Percentiles rank a stretch among this genome's conserved stretches.
These are phyloP conservation scores for Quercus tomentella DNA, from an alignment of 331 rosid species.

Conservation along the genomic window DNA sequence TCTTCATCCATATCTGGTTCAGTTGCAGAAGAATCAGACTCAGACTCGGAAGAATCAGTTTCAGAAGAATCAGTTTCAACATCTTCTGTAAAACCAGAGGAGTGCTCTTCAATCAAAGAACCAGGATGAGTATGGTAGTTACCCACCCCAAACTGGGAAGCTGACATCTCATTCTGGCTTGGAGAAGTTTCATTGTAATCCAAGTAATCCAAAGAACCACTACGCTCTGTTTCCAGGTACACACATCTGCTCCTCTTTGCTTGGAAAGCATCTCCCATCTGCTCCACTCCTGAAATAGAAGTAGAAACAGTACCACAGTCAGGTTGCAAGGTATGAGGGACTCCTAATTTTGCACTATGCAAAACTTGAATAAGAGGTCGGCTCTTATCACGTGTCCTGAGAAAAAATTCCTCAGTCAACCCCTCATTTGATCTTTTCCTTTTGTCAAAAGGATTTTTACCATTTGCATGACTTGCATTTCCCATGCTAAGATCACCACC, in stretches of 20 bases:
- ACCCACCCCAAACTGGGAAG: conserved; percentile 47
- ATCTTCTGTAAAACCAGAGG: conserved; percentile 66
- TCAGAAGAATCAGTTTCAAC: conserved; percentile 67
- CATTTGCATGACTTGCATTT: conserved; percentile 31
- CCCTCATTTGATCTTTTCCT: conserved; percentile 31
- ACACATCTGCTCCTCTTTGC: conserved; percentile 70
- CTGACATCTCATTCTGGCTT: conserved; percentile 46
- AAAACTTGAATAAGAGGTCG: conserved; percentile 28
- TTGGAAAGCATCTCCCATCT: conserved; percentile 38
- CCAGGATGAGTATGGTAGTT: conserved; percentile 28
- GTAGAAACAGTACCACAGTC: conserved; percentile 33
- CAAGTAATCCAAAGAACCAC: conserved; percentile 73
- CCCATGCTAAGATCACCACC: conserved; percentile 37
- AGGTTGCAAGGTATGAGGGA: conserved; percentile 25
- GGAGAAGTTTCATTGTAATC: conserved; percentile 55
- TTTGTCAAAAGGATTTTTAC: conserved; percentile 31
- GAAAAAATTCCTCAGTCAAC: conserved; percentile 27
- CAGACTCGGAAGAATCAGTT: conserved; percentile 55
- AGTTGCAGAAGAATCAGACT: conserved; percentile 75
- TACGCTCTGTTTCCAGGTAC: conserved; percentile 66
- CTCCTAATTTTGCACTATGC: conserved; percentile 24
- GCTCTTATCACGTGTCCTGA: conserved; percentile 18
- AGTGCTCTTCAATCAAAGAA: conserved; percentile 62
- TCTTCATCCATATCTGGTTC: conserved; percentile 70
- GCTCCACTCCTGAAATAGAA: conserved; percentile 58